Evolutionary conservation across 169 alveolate genomes (phyloP), one percentile per base, ranked within the genome.

Genomic region (Sarcocystis neurona): DNA sequence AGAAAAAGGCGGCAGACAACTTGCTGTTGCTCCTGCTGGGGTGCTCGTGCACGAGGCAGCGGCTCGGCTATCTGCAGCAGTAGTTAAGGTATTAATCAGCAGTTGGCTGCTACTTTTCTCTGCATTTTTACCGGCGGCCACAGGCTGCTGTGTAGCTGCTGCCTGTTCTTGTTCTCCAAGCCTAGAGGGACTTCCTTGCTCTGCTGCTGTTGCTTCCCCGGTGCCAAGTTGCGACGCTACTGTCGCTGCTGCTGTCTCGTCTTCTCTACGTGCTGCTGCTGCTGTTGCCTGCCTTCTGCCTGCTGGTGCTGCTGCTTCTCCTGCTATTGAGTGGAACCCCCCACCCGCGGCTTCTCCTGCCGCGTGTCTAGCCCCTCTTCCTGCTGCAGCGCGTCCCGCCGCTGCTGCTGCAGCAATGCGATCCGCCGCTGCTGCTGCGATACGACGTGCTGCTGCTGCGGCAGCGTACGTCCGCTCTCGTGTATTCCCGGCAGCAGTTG

Each of bases 11-110:
- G n/a, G 79, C 72, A 37, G 79, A 79, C 27, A 82, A 46, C 39
- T 82, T 79, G 88, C 88, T 82, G 88, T 79, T 82, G 88, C 79
- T 82, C 37, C 50, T 41, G 88, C 88, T 82, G 88, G 63, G 56
- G 88, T 82, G 60, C 6, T 77, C 37, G 32, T 82, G 88, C 79
- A 58, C 79, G 5, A 82, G n/a, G n/a, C n/a, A n/a, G n/a, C n/a
- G n/a, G n/a, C n/a, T n/a, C n/a, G n/a, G n/a, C n/a, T n/a, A n/a
- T n/a, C n/a, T n/a, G n/a, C n/a, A n/a, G n/a, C n/a, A n/a, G n/a
- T n/a, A n/a, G n/a, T n/a, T n/a, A n/a, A n/a, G n/a, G n/a, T n/a
- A n/a, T n/a, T n/a, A n/a, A n/a, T n/a, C n/a, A n/a, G n/a, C n/a
- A n/a, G n/a, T n/a, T n/a, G n/a, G n/a, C n/a, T n/a, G n/a, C n/a